Conservation (phyloP, 73 alveolate species). For the Paramecium sexaurelia region DNA sequence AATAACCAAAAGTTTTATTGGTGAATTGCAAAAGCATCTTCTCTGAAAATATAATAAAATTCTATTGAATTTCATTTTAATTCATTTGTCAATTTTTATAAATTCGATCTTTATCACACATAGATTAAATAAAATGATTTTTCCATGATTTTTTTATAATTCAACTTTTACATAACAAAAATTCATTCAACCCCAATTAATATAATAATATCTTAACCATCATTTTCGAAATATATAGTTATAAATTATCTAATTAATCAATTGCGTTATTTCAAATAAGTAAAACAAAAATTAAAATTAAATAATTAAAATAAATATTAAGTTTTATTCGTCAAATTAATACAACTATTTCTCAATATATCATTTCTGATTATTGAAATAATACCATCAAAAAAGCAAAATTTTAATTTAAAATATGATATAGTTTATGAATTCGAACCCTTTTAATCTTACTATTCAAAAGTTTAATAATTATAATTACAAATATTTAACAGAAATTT, state of each 20-base stretch:
- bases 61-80: neutral
- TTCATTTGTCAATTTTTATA: neutral
- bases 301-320: neutral
- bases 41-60: neutral
- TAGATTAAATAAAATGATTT: no score
- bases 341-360: no score
- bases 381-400: no score
- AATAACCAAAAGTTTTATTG: constrained; percentile 13
- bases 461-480: no score
- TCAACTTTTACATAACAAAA: no score
- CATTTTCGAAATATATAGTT: neutral
- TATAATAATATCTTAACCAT: neutral
- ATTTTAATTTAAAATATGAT: no score
- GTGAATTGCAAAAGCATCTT: neutral
- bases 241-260: neutral
- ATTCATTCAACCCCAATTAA: no score
- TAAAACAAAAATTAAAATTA: neutral
- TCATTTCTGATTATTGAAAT: no score
- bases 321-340: neutral
- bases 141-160: no score
- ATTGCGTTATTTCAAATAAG: neutral
- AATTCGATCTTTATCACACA: neutral
- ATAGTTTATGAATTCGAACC: no score
- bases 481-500: no score
- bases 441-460: no score